Base-by-base conservation (phyloP, 2,329 filamentous ascomycete genomes). In the Periglandula ipomoeae region DNA sequence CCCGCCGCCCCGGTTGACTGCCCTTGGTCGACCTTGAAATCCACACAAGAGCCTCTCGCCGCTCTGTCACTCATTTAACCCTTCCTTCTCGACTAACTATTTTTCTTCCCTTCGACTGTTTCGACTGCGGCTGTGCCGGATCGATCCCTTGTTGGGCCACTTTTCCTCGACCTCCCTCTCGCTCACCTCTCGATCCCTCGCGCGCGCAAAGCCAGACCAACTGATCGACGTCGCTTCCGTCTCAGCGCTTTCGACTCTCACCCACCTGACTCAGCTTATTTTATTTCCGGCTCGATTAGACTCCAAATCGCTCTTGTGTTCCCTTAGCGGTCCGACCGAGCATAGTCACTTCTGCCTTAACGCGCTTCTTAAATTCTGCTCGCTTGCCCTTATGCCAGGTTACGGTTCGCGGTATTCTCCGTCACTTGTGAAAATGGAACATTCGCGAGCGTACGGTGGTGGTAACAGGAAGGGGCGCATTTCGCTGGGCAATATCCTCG, bases 361-460 rank as follows among this genome's bases (percentile, higher is more conserved):
- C 39, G 23, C 37, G 20, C 15, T 27, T 11, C 27, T 40, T 39
- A n/a, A 34, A n/a, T n/a, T 38, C 11, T 20, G 15, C 7, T 15
- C 44, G 20, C 20, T 49, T 44, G 68, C 71, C 70, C 70, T 71
- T 78, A 89, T 88, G 84, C 84, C 81, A 73, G 74, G 78, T 55
- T 87, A 87, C 83, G 81, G 80, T 65, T 86, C 83, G 56, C 70
- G 83, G 53, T 74, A 78, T 64, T 87, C 85, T 61, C 85, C 85
- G 60, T 89, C 86, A 58, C 72, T 89, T 62, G 75, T 73, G 70
- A 89, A 89, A 82, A 89, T 89, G 85, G 85, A 89, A 74, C 75
- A 81, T 65, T 78, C 78, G 56, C 75, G 79, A 64, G 71, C 61
- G 57, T 78, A 82, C 62, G 72, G 72, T 62, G 73, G 44, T 27